These are phyloP conservation scores for Penicillium vulpinum DNA, from an alignment of 2,329 filamentous ascomycete species.

Conservation along the genomic window DNA sequence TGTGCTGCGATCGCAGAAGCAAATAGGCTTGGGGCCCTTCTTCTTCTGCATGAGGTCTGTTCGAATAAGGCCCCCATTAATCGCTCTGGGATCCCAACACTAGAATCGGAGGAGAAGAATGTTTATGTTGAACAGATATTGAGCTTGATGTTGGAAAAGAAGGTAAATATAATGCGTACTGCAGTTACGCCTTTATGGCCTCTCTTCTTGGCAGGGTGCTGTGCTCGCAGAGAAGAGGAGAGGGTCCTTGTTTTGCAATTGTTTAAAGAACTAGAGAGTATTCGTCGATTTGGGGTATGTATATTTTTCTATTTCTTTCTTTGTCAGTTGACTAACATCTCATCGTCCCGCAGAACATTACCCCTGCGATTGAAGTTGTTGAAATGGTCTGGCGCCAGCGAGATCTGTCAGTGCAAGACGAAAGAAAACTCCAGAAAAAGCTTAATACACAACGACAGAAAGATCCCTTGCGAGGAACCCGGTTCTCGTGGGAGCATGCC, in stretches of 20 bases:
- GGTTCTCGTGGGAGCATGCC: constrained; percentile 29
- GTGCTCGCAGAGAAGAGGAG: constrained; percentile 22
- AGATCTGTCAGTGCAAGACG: constrained; percentile 25
- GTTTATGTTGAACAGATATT: constrained; percentile 20
- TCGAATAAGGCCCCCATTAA: constrained; percentile 4
- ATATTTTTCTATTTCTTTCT: neutral
- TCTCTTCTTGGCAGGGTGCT: constrained; percentile 30
- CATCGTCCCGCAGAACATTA: constrained; percentile 22
- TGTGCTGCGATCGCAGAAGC: constrained; percentile 27
- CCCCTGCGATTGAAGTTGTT: constrained; percentile 27
- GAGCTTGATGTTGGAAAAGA: constrained; percentile 16
- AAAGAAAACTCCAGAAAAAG: constrained; percentile 12
- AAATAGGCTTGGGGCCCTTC: constrained; percentile 24
- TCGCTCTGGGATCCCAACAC: neutral
- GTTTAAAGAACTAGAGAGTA: constrained; percentile 23
- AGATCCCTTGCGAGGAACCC: constrained; percentile 1
- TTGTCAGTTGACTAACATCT: neutral
- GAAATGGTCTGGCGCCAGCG: constrained; percentile 32
- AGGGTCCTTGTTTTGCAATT: constrained; percentile 23
- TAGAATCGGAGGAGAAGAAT: constrained; percentile 2
- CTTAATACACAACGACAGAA: neutral
- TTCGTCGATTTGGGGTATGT: constrained; percentile 26
- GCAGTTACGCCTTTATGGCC: constrained; percentile 30
- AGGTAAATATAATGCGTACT: constrained; percentile 22
- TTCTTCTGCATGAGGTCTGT: constrained; percentile 24